Percentiles rank a stretch among this genome's conserved stretches.
Conservation (phyloP, 2,329 filamentous ascomycete species). For the Ascochyta lentis region DNA sequence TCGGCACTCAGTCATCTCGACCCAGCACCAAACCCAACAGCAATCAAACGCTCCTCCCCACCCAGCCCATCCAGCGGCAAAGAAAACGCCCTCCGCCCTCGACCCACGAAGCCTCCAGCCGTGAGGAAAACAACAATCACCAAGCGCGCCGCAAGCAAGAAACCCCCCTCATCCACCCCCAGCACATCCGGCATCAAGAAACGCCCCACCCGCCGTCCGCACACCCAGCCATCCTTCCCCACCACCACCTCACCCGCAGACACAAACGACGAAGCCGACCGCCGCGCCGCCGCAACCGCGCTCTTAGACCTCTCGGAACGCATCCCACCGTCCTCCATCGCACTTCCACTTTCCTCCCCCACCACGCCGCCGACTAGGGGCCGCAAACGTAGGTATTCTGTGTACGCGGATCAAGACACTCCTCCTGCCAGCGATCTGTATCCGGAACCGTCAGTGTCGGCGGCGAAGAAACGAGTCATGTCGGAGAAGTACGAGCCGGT, state of each 20-base stretch:
- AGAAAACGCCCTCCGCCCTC: background rate
- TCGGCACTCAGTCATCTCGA: too few relatives aligned
- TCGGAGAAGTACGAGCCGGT: background rate
- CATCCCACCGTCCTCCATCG: background rate
- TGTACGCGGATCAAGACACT: background rate
- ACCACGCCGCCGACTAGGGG: background rate
- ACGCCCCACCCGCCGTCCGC: background rate
- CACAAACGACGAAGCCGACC: background rate
- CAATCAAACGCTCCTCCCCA: background rate
- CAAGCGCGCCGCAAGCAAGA: background rate
- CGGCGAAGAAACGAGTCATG: background rate
- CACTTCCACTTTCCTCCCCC: background rate
- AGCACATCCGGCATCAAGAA: background rate
- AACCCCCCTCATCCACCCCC: background rate
- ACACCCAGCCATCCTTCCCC: too few relatives aligned
- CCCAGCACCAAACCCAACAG: too few relatives aligned
- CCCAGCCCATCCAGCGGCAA: background rate
- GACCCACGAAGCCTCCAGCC: background rate
- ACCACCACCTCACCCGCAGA: background rate
- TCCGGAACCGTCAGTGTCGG: background rate
- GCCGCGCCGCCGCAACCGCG: slow-evolving; percentile 2
- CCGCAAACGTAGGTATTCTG: background rate
- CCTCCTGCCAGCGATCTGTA: background rate
- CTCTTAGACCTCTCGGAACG: background rate
- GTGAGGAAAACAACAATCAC: slow-evolving; percentile 1